phyloP scores from a whole-genome alignment of 2,329 filamentous ascomycete genomes.

The Fusarium sp. region DNA sequence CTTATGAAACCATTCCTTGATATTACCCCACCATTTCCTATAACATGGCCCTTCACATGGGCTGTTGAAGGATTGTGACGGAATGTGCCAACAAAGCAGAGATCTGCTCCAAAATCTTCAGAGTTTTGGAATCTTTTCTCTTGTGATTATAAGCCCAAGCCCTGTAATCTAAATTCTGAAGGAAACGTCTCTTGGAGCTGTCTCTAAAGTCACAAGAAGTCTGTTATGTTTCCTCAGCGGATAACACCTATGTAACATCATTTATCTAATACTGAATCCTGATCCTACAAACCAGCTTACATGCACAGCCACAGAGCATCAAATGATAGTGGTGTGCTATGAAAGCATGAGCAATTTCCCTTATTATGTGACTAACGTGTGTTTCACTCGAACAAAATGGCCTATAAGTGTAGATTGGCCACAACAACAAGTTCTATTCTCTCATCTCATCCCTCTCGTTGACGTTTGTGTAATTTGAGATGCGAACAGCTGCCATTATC shows the following conservation, averaged over 20 bases:
- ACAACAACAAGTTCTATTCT: neutral
- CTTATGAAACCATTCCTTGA: neutral
- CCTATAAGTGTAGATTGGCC: neutral
- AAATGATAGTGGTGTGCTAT: neutral
- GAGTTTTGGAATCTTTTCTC: neutral
- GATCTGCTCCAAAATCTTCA: neutral
- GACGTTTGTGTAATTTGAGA: neutral
- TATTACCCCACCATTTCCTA: neutral
- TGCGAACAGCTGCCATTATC: slow-evolving; percentile 13
- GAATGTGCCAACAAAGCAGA: neutral
- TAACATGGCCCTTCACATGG: neutral
- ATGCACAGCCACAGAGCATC: neutral
- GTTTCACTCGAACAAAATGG: neutral
- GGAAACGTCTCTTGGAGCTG: neutral
- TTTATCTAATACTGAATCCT: neutral
- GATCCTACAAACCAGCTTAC: neutral
- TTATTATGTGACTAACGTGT: neutral
- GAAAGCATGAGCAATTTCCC: neutral
- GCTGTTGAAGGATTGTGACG: neutral
- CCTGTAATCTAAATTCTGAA: too few species aligned
- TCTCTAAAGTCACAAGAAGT: neutral
- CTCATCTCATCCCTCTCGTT: neutral
- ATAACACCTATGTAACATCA: neutral
- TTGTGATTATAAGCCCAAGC: neutral
- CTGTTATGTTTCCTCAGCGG: neutral